phyloP scores from a whole-genome alignment of 768 basidiomycete species.

The Boletus eberwhitei region DNA sequence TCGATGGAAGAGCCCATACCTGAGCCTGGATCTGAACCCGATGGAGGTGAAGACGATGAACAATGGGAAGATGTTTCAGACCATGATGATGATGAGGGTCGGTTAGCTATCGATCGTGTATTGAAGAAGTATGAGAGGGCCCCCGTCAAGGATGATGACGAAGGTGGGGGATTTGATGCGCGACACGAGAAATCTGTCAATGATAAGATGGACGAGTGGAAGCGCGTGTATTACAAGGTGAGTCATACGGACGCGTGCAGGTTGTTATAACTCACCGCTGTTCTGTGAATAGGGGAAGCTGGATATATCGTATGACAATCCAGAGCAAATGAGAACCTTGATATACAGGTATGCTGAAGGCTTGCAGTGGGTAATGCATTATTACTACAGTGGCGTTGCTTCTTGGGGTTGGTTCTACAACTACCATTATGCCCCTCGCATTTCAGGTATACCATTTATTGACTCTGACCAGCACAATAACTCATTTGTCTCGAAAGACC shows the following conservation, averaged over 20 bases:
- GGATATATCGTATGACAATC: slow-evolving; percentile 70
- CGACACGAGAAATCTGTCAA: slow-evolving; percentile 68
- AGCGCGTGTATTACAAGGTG: slow-evolving; percentile 85
- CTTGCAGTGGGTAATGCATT: slow-evolving; percentile 98
- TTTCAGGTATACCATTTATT: slow-evolving; percentile 63
- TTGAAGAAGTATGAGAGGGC: slow-evolving; percentile 87
- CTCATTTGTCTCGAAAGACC: slow-evolving; percentile 39
- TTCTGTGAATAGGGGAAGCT: slow-evolving; percentile 69
- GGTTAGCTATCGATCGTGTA: slow-evolving; percentile 74
- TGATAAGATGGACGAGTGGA: slow-evolving; percentile 93
- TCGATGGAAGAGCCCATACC: slow-evolving; percentile 34
- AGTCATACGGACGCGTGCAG: slow-evolving; percentile 39
- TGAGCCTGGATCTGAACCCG: slow-evolving; percentile 33
- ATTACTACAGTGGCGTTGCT: slow-evolving; percentile 95
- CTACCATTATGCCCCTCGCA: slow-evolving; percentile 96
- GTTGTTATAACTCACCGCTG: slow-evolving; percentile 11
- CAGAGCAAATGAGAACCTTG: slow-evolving; percentile 65
- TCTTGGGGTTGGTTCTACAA: slow-evolving; percentile 99
- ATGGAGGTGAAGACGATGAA: slow-evolving; percentile 47
- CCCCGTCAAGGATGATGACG: slow-evolving; percentile 66
- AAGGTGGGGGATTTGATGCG: slow-evolving; percentile 73
- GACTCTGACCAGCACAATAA: neutral
- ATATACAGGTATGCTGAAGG: slow-evolving; percentile 87
- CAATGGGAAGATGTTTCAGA: slow-evolving; percentile 51
- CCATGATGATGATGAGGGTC: slow-evolving; percentile 65